phyloP scores from a whole-genome alignment of 2,329 filamentous ascomycete species.

The Polytolypa hystricis region DNA sequence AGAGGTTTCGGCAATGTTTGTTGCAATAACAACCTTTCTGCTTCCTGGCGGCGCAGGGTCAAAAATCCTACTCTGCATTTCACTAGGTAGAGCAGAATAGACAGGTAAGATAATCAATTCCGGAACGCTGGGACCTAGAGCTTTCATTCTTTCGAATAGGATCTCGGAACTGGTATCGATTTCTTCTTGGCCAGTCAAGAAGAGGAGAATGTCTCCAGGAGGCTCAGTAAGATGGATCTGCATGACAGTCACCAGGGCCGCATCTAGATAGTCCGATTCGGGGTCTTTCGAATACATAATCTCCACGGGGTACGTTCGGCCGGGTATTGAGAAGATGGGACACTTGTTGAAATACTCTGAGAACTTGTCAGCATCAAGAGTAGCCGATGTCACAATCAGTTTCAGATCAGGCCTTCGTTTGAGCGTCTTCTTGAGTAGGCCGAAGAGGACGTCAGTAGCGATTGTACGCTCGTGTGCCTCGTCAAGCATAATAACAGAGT shows the following conservation, averaged over 20 bases:
- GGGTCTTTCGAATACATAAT: slow-evolving; percentile 92
- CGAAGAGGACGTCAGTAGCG: slow-evolving; percentile 89
- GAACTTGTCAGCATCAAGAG: slow-evolving; percentile 94
- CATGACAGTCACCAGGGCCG: slow-evolving; percentile 93
- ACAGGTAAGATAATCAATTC: slow-evolving; percentile 89
- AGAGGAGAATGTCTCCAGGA: slow-evolving; percentile 86
- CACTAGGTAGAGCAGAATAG: slow-evolving; percentile 86
- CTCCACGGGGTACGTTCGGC: slow-evolving; percentile 89
- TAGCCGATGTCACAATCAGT: slow-evolving; percentile 92
- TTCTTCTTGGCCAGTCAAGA: slow-evolving; percentile 94
- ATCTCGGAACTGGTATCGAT: slow-evolving; percentile 94
- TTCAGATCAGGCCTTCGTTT: slow-evolving; percentile 79
- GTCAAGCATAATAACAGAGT: slow-evolving; percentile 96
- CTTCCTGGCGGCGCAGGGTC: slow-evolving; percentile 78
- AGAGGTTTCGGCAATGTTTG: slow-evolving; percentile 95
- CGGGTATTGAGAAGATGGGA: slow-evolving; percentile 93
- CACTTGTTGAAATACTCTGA: slow-evolving; percentile 92
- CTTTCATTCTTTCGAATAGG: slow-evolving; percentile 90
- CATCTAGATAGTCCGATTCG: slow-evolving; percentile 89
- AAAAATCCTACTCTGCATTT: slow-evolving; percentile 90
- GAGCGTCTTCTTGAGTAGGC: slow-evolving; percentile 83
- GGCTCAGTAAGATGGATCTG: slow-evolving; percentile 93
- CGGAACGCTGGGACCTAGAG: slow-evolving; percentile 76
- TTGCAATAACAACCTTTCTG: slow-evolving; percentile 92
- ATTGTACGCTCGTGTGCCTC: slow-evolving; percentile 97